Conservation (phyloP, 805 yeast genomes). For the Metschnikowia orientalis region DNA sequence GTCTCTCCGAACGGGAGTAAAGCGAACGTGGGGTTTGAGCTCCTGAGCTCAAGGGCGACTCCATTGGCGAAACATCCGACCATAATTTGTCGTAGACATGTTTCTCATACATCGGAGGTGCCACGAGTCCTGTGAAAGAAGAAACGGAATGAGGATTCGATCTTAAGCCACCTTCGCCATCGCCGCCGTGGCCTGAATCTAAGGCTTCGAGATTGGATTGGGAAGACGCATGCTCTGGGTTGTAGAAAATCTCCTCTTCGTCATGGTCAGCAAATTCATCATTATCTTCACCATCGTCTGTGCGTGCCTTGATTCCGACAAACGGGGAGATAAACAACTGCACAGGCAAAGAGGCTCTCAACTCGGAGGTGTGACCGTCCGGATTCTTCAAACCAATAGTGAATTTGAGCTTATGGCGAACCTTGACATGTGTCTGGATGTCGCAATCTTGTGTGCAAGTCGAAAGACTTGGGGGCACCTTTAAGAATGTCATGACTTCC, state of each 20-base stretch:
- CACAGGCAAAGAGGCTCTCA: conserved; percentile 86
- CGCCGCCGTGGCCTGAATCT: conserved; percentile 10
- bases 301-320: conserved; percentile 60
- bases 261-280: conserved; percentile 13
- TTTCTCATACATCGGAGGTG: conserved; percentile 82
- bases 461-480: conserved; percentile 68
- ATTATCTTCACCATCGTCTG: conserved; percentile 20
- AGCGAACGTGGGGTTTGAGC: conserved; percentile 33
- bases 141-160: conserved; percentile 29
- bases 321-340: conserved; percentile 74
- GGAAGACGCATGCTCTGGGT: conserved; percentile 6
- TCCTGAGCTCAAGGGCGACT: conserved; percentile 44
- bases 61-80: conserved; percentile 56
- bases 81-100: conserved; percentile 80
- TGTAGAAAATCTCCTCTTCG: conserved; percentile 31
- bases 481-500: conserved; percentile 61
- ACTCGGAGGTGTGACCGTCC: conserved; percentile 89
- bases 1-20: conserved; percentile 7
- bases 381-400: conserved; percentile 75
- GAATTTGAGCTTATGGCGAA: conserved; percentile 84
- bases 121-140: conserved; percentile 46
- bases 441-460: conserved; percentile 86
- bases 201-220: conserved; percentile 10
- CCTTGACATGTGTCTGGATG: conserved; percentile 63
- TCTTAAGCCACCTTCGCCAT: conserved; percentile 8